Evolutionary conservation across 2,329 filamentous ascomycete species (phyloP).

Genomic region (Hymenoscyphus occultus): DNA sequence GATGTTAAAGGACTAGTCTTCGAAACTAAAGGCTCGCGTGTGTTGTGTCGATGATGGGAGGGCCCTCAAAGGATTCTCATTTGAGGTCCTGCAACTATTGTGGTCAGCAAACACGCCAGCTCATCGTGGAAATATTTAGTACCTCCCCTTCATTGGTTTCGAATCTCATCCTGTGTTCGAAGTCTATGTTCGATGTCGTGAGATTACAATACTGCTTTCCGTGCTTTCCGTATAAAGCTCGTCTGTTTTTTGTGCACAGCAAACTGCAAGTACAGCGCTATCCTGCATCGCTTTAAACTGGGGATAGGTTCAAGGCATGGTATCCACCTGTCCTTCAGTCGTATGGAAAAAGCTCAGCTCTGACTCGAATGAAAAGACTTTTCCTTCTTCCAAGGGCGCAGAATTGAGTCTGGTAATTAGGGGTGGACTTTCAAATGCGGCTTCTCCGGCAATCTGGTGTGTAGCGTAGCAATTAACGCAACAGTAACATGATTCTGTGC

Average conservation of each 20-base stretch:
- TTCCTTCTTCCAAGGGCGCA: no score
- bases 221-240: not conserved
- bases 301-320: not conserved
- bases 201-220: not conserved
- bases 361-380: no score
- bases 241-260: not conserved
- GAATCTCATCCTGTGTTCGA: not conserved
- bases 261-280: not conserved
- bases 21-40: not conserved
- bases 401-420: no score
- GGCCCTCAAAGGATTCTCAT: slow-evolving; percentile 1
- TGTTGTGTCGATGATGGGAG: not conserved
- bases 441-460: no score
- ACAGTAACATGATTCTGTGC: no score
- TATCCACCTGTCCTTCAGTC: not conserved
- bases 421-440: no score
- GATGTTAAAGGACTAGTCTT: not conserved
- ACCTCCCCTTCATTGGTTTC: not conserved
- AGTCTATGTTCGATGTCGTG: not conserved
- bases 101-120: not conserved
- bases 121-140: not conserved
- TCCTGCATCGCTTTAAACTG: not conserved
- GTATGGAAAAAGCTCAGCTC: not conserved
- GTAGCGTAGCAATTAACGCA: no score
- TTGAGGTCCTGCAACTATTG: not conserved